phyloP scores from a whole-genome alignment of 108 stramenopile genomes.

The Cyclostephanos invisitatus region DNA sequence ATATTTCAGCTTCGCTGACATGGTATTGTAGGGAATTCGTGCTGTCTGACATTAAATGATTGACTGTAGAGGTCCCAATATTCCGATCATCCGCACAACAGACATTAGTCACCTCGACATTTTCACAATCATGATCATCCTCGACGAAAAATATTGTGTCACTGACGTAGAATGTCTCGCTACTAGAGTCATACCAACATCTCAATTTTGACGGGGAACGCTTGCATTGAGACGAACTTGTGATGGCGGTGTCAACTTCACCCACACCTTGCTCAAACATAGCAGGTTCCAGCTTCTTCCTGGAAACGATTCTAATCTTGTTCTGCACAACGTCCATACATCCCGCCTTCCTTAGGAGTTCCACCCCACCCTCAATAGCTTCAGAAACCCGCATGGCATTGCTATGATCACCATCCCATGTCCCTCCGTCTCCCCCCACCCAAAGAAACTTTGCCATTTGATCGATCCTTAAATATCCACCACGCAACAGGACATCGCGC shows the following conservation, averaged over 20 bases:
- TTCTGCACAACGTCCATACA: constrained; percentile 57
- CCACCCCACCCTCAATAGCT: constrained; percentile 47
- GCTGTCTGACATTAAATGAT: constrained; percentile 1
- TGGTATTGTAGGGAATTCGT: neutral
- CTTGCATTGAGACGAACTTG: neutral
- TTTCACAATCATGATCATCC: neutral
- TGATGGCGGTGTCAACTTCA: constrained; percentile 3
- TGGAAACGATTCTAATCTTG: constrained; percentile 54
- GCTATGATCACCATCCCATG: constrained; percentile 27
- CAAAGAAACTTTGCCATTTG: constrained; percentile 33
- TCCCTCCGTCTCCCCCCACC: constrained; percentile 3
- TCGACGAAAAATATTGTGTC: constrained; percentile 34
- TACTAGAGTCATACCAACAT: constrained; percentile 42
- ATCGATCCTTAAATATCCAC: constrained; percentile 59
- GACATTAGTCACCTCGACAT: neutral
- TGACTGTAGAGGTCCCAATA: neutral
- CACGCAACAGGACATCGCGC: constrained; percentile 60
- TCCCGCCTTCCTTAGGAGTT: constrained; percentile 53
- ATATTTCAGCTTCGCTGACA: neutral
- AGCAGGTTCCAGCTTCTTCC: constrained; percentile 37
- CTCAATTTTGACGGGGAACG: constrained; percentile 19
- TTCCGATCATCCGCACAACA: neutral
- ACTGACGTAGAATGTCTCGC: constrained; percentile 29
- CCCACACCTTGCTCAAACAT: constrained; percentile 3
- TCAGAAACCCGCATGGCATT: constrained; percentile 25